These are phyloP conservation scores for Protomyces inouyei DNA, from an alignment of 1,139 yeast genomes.

Conservation along the genomic window DNA sequence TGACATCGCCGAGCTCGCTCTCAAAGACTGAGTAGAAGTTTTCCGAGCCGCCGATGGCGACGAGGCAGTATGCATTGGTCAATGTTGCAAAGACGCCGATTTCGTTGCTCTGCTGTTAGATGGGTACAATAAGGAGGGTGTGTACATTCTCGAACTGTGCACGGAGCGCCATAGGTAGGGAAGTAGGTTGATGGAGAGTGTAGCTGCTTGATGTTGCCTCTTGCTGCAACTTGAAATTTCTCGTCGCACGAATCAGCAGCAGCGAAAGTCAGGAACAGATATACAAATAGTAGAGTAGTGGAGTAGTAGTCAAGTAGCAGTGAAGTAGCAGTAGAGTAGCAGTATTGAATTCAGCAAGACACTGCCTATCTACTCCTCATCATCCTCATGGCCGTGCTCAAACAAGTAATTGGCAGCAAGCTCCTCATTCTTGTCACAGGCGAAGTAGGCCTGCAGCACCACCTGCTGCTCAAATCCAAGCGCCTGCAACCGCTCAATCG, in stretches of 20 bases:
- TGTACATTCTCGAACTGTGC: slow-evolving; percentile 24
- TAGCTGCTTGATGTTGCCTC: not conserved
- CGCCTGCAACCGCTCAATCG: slow-evolving; percentile 80
- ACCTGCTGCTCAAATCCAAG: slow-evolving; percentile 84
- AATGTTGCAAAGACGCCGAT: slow-evolving; percentile 96
- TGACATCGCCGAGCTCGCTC: slow-evolving; percentile 92
- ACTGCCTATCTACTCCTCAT: slow-evolving; percentile 30
- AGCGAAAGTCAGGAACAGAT: not conserved
- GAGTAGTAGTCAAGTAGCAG: not conserved
- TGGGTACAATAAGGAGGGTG: not conserved
- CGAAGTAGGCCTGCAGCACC: slow-evolving; percentile 92
- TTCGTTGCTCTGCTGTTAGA: slow-evolving; percentile 31
- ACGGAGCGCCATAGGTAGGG: slow-evolving; percentile 11
- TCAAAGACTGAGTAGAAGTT: slow-evolving; percentile 97
- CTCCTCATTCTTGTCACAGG: slow-evolving; percentile 97
- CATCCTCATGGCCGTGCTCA: slow-evolving; percentile 40
- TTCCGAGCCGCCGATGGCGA: slow-evolving; percentile 97
- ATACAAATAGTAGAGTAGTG: not conserved
- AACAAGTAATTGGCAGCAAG: slow-evolving; percentile 39
- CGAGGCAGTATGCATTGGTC: slow-evolving; percentile 93
- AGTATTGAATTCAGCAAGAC: not conserved
- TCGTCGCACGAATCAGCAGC: not conserved
- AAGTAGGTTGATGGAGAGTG: not conserved
- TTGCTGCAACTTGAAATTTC: not conserved
- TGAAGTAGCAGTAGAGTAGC: too few relatives aligned